These are phyloP conservation scores for Diaporthe sp. DNA, from an alignment of 2,329 filamentous ascomycete genomes.

Conservation along the genomic window DNA sequence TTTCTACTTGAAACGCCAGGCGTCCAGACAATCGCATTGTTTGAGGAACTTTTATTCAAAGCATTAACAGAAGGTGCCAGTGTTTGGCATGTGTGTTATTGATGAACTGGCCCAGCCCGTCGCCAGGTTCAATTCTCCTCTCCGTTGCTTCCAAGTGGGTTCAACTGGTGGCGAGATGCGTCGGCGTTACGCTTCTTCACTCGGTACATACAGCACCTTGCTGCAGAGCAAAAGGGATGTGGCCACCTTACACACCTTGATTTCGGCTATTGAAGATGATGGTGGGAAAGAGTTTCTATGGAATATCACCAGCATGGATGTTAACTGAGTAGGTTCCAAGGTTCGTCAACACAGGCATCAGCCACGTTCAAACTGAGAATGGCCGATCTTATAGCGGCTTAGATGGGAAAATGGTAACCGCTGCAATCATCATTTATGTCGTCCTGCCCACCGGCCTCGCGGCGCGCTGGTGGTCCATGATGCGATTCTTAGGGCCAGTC, in stretches of 20 bases:
- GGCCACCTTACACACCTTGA: no score
- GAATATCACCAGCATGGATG: neutral
- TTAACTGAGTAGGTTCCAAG: neutral
- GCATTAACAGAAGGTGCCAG: neutral
- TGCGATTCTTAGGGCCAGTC: neutral
- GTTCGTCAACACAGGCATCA: neutral
- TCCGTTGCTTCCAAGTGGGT: neutral
- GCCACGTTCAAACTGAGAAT: neutral
- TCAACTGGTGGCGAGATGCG: neutral
- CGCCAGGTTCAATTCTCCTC: neutral
- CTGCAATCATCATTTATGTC: neutral
- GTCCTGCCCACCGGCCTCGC: neutral
- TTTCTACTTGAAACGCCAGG: neutral
- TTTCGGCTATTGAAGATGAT: neutral
- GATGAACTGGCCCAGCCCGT: neutral
- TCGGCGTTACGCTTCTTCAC: neutral
- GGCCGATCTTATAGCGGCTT: neutral
- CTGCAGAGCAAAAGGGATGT: neutral
- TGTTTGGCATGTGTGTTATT: neutral
- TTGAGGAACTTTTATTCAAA: neutral
- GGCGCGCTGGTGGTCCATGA: no score
- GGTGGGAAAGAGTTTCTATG: no score
- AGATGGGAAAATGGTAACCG: neutral
- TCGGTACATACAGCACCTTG: neutral
- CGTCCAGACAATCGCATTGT: neutral